Conservation (phyloP, 2,329 filamentous ascomycete genomes). For the Aureobasidium namibiae region DNA sequence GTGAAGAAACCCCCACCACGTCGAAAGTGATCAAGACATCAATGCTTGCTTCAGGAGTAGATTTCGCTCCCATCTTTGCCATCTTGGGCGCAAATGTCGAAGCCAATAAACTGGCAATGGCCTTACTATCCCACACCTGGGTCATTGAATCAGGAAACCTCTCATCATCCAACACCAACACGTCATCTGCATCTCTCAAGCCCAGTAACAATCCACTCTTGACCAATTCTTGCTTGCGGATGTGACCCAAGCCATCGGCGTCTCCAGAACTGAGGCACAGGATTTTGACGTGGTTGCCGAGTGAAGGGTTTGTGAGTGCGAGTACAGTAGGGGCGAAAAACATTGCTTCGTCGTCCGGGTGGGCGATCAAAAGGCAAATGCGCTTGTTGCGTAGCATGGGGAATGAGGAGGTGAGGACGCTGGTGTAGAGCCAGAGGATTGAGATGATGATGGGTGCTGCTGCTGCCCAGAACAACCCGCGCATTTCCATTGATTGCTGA, state of each 20-base stretch:
- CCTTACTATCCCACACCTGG: slow-evolving; percentile 61
- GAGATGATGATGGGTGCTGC: slow-evolving; percentile 35
- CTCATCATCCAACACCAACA: slow-evolving; percentile 76
- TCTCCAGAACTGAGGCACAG: slow-evolving; percentile 87
- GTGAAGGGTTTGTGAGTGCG: slow-evolving; percentile 68
- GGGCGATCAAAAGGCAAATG: slow-evolving; percentile 87
- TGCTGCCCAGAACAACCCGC: slow-evolving; percentile 31
- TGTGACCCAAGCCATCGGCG: slow-evolving; percentile 78
- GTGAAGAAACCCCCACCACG: slow-evolving; percentile 66
- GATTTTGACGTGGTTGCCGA: slow-evolving; percentile 88
- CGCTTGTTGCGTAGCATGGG: slow-evolving; percentile 71
- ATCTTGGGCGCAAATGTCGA: slow-evolving; percentile 65
- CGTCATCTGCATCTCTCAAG: slow-evolving; percentile 64
- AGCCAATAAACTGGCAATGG: slow-evolving; percentile 62
- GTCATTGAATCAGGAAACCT: slow-evolving; percentile 87
- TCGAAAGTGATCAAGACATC: slow-evolving; percentile 91
- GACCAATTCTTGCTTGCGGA: slow-evolving; percentile 72
- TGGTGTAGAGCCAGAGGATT: slow-evolving; percentile 40
- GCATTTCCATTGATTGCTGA: slow-evolving; percentile 26
- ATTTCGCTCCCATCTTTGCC: slow-evolving; percentile 31
- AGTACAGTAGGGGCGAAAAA: slow-evolving; percentile 90
- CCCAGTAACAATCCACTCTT: slow-evolving; percentile 73
- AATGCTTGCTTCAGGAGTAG: slow-evolving; percentile 49
- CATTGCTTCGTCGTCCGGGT: slow-evolving; percentile 99
- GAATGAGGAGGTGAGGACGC: slow-evolving; percentile 41